Conservation (phyloP, 116 monocot genomes). For the Papilionanthe hybrid region DNA sequence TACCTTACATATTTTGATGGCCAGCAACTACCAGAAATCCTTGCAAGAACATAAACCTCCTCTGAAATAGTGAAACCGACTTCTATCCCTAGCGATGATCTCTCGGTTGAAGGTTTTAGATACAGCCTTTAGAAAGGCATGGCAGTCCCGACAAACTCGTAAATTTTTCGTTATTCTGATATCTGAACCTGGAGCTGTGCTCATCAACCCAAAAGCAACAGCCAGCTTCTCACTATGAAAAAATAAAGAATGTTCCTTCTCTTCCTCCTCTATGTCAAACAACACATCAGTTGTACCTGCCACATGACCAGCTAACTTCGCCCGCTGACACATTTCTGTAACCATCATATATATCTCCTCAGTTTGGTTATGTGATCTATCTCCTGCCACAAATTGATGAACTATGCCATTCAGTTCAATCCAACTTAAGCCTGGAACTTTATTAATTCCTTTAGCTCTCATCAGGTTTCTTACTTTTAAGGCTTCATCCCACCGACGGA, state of each 20-base stretch:
- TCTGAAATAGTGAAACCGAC: slow-evolving; percentile 30
- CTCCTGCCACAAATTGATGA: slow-evolving; percentile 27
- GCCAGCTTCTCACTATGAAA: slow-evolving; percentile 35
- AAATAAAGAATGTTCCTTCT: slow-evolving; percentile 29
- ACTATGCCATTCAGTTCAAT: slow-evolving; percentile 27
- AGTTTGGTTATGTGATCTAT: slow-evolving; percentile 18
- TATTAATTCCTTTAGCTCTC: slow-evolving; percentile 22
- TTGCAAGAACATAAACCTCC: slow-evolving; percentile 27
- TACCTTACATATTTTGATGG: not conserved
- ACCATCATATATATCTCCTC: slow-evolving; percentile 27
- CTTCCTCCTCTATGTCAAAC: slow-evolving; percentile 34
- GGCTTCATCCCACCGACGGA: slow-evolving; percentile 22
- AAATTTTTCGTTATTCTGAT: slow-evolving; percentile 33
- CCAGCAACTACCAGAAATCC: slow-evolving; percentile 29
- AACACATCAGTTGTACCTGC: slow-evolving; percentile 20
- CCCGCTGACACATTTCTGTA: slow-evolving; percentile 22
- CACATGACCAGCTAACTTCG: slow-evolving; percentile 14
- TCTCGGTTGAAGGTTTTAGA: slow-evolving; percentile 20
- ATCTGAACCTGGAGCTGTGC: slow-evolving; percentile 15
- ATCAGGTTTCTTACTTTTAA: slow-evolving; percentile 22
- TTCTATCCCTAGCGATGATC: slow-evolving; percentile 31
- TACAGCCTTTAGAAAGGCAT: slow-evolving; percentile 28
- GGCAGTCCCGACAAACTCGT: slow-evolving; percentile 27
- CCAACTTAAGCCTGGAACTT: slow-evolving; percentile 32
- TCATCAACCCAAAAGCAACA: slow-evolving; percentile 33